These are phyloP conservation scores for Albatrellus ellisii DNA, from an alignment of 768 basidiomycete species.

Conservation along the genomic window DNA sequence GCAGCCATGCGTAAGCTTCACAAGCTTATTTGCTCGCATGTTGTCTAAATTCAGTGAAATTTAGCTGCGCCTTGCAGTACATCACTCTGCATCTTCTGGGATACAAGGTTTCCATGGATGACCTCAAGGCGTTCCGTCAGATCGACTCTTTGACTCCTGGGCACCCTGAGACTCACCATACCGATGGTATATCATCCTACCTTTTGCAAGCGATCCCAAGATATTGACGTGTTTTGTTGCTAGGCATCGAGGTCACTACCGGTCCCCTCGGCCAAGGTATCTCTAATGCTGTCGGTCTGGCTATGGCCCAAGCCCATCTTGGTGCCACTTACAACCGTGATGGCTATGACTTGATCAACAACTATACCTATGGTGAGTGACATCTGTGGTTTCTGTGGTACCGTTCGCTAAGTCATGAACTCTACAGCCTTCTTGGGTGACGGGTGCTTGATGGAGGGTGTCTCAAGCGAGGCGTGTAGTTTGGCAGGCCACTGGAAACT, in stretches of 20 bases:
- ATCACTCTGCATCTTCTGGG: constrained; percentile 84
- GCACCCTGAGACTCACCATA: constrained; percentile 73
- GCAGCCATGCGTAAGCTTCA: constrained; percentile 60
- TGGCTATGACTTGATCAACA: constrained; percentile 67
- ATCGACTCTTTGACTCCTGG: constrained; percentile 84
- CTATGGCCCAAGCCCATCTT: constrained; percentile 86
- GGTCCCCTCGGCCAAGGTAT: constrained; percentile 95
- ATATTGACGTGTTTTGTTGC: constrained; percentile 7
- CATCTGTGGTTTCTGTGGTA: background rate
- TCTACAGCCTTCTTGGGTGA: constrained; percentile 76
- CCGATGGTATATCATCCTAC: constrained; percentile 34
- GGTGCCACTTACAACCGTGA: constrained; percentile 86
- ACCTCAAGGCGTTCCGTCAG: constrained; percentile 90
- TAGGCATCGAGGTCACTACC: constrained; percentile 86
- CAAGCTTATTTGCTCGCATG: background rate
- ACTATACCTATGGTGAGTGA: constrained; percentile 74
- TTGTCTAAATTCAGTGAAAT: background rate
- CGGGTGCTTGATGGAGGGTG: constrained; percentile 96
- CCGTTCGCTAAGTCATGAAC: constrained; percentile 4
- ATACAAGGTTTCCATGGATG: constrained; percentile 85
- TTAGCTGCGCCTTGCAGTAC: constrained; percentile 88
- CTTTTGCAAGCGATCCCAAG: constrained; percentile 1
- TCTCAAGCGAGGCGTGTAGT: constrained; percentile 84
- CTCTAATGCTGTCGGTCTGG: constrained; percentile 85
- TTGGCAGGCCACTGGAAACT: constrained; percentile 90